Conservation (phyloP, 495 filamentous ascomycete species). For the Saxispiralis lemnorum region DNA sequence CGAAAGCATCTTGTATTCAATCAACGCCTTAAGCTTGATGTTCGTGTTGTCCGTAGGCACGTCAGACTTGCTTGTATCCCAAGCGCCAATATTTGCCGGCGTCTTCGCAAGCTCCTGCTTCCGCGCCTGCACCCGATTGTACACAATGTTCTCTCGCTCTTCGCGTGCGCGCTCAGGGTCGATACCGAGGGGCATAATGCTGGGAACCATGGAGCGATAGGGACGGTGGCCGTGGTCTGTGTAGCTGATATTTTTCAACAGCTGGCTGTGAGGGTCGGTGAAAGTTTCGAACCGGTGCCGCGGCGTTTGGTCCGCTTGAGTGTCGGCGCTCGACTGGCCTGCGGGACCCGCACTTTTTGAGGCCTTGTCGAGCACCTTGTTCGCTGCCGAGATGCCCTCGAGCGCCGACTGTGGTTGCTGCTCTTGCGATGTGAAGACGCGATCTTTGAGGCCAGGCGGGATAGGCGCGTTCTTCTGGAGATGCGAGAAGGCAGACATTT, state of each 20-base stretch:
- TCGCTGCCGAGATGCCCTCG: conserved; percentile 38
- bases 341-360: conserved; percentile 19
- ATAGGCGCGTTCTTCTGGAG: conserved; percentile 66
- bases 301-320: conserved; percentile 18
- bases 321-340: conserved; percentile 10
- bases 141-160: conserved; percentile 70
- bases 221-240: conserved; percentile 54
- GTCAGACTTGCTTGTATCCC: conserved; percentile 60
- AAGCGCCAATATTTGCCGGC: conserved; percentile 63
- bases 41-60: conserved; percentile 57
- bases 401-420: conserved; percentile 39
- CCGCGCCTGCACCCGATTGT: conserved; percentile 71
- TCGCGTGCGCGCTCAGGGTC: conserved; percentile 65
- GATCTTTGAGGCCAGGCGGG: conserved; percentile 52
- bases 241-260: conserved; percentile 50
- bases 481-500: conserved; percentile 68
- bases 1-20: conserved; percentile 77
- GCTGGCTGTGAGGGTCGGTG: conserved; percentile 45
- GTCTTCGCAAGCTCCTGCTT: conserved; percentile 66
- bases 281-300: conserved; percentile 40
- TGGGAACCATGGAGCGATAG: conserved; percentile 60
- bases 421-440: conserved; percentile 52
- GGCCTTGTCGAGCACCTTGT: conserved; percentile 34
- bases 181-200: conserved; percentile 74
- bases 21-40: conserved; percentile 71